phyloP scores from a whole-genome alignment of 176 grass and related monocot genomes.

The Oryza punctata region DNA sequence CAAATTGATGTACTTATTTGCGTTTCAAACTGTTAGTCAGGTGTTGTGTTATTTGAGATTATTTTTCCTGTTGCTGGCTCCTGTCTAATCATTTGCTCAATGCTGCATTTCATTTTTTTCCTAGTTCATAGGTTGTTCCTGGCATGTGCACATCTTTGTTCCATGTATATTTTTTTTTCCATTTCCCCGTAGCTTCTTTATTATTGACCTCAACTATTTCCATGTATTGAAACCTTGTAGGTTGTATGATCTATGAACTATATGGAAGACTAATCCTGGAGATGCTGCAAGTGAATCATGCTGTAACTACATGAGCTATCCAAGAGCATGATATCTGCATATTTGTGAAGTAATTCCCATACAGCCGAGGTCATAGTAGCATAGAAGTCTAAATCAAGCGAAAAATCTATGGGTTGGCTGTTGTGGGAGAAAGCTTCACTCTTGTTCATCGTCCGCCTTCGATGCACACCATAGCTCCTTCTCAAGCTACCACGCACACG shows the following conservation, averaged over 20 bases:
- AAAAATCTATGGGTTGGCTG: constrained; percentile 9
- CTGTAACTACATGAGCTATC: constrained; percentile 13
- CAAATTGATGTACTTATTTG: constrained; percentile 19
- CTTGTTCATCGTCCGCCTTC: constrained; percentile 2
- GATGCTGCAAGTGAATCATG: constrained; percentile 33
- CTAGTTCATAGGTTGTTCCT: neutral
- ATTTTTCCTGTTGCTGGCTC: neutral
- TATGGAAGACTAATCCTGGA: constrained; percentile 34
- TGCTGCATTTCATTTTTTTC: neutral
- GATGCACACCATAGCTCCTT: constrained; percentile 31
- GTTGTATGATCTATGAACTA: constrained; percentile 30
- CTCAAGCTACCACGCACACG: constrained; percentile 24
- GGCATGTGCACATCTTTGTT: neutral
- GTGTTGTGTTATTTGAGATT: constrained; percentile 16
- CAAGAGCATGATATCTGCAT: constrained; percentile 29
- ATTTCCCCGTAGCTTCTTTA: no score
- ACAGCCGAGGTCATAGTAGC: constrained; percentile 22
- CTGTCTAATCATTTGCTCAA: neutral
- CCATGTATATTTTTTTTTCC: neutral
- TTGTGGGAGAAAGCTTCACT: constrained; percentile 34
- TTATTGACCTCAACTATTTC: neutral
- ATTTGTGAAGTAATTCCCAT: constrained; percentile 35
- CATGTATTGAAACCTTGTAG: constrained; percentile 18
- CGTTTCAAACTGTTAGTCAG: constrained; percentile 7
- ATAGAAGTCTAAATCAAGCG: neutral